Evolutionary conservation across 768 basidiomycete species (phyloP), one percentile per base, ranked within the genome.

Genomic region (Collybiopsis luxurians): DNA sequence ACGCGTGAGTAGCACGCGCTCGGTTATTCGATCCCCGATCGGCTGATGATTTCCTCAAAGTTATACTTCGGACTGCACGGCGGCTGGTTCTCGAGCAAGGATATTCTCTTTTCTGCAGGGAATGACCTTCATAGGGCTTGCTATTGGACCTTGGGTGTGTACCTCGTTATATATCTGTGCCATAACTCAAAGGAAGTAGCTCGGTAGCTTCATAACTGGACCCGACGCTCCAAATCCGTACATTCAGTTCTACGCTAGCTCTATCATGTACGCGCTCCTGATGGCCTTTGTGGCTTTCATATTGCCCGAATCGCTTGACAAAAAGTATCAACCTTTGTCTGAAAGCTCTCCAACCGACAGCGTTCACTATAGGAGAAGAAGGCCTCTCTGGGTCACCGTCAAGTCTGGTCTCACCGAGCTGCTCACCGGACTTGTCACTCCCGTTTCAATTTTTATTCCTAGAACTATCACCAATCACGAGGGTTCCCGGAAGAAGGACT

Each of bases 101-200:
- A 78, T 85, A 43, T 86, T 85, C 59, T 81, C 83, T 12, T 79
- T 83, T 4, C 80, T 93, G 49, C 80, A 84, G 56, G 94, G 93
- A 2, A 83, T 91, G 55, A 78, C 87, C 46, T 92, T 85, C 73
- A 69, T 86, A 34, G 94, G 93, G 4, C 77, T 95, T 55, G 84
- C 93, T 0, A 63, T 84, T 1, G 94, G 94, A 0, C 93, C 94
- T 26, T 81, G 85, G 67, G 78, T 95, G 55, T 77, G 87, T 42
- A 74, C 75, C 31, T 73, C 23, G 50, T 43, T 42, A 42, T 39
- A 36, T 28, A 21, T 4, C 30, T 10, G n/a, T 48, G 10, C 21
- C 38, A 19, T 23, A 9, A 46, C 45, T 31, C 28, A 28, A 46
- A 19, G 17, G 27, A 31, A 26, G 31, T 23, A 58, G 57, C 23